Conservation (phyloP, 1,284 basidiomycete genomes). For the Sporisorium sorghi region DNA sequence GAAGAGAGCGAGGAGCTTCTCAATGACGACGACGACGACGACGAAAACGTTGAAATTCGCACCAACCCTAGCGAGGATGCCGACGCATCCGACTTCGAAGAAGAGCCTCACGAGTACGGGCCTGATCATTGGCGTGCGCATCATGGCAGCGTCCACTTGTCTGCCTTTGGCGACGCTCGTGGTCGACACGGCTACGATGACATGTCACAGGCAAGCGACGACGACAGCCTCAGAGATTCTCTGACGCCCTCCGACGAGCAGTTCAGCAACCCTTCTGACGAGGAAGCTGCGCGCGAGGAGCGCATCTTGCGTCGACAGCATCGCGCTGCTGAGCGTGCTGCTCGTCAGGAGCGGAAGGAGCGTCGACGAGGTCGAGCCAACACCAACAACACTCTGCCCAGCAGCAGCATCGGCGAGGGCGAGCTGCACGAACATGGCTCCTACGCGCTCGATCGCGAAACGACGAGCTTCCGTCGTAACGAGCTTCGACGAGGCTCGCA, state of each 20-base stretch:
- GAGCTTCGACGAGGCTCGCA: conserved; percentile 5
- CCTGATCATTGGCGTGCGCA: conserved; percentile 34
- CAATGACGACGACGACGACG: conserved; percentile 14
- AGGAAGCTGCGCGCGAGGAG: conserved; percentile 55
- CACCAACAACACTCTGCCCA: conserved; percentile 55
- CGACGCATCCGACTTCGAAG: conserved; percentile 58
- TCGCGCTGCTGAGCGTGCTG: conserved; percentile 36
- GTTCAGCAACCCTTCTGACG: conserved; percentile 64
- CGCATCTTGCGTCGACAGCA: conserved; percentile 42
- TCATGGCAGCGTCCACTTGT: conserved; percentile 26
- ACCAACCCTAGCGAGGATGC: conserved; percentile 63
- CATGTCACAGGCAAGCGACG: conserved; percentile 19
- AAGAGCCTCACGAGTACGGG: conserved; percentile 33
- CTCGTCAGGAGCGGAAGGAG: conserved; percentile 21
- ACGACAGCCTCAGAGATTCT: conserved; percentile 38
- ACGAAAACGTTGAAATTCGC: conserved; percentile 46
- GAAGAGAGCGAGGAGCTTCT: conserved; percentile 31
- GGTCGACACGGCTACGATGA: conserved; percentile 13
- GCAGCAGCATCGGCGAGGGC: conserved; percentile 53
- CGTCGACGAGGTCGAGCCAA: conserved; percentile 37
- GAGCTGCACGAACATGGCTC: conserved; percentile 22
- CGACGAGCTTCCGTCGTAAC: too few species aligned
- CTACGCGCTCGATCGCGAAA: conserved; percentile 7
- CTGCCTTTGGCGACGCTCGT: conserved; percentile 21
- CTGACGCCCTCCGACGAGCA: conserved; percentile 49